Evolutionary conservation across 164 flowering plant species (phyloP).

Genomic region (Sedum album): DNA sequence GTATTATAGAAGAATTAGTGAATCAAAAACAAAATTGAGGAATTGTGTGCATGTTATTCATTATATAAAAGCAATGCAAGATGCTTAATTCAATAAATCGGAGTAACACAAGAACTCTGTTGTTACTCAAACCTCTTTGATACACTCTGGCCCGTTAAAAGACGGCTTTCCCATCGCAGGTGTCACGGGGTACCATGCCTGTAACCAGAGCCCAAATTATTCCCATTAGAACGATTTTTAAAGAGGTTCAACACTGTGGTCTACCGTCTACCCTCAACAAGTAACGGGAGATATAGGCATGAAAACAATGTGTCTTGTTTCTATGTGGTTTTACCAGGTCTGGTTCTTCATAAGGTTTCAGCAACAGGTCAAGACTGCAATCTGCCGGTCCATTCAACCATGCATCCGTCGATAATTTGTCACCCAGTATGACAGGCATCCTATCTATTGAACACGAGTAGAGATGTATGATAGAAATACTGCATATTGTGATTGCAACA

Average conservation of each 20-base stretch:
- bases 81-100: too few relatives aligned
- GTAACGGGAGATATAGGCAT: neutral
- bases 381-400: conserved; percentile 62
- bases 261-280: too few relatives aligned
- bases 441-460: conserved; percentile 41
- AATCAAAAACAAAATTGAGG: neutral
- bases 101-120: too few relatives aligned
- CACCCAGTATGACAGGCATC: conserved; percentile 91
- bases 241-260: too few relatives aligned
- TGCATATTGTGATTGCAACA: neutral
- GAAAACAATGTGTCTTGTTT: neutral
- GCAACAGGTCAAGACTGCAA: conserved; percentile 38
- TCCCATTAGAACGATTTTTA: neutral
- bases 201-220: conserved; percentile 5
- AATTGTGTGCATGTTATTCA: neutral
- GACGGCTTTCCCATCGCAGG: conserved; percentile 72
- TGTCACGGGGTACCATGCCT: conserved; percentile 92
- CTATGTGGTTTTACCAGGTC: conserved; percentile 47
- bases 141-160: conserved; percentile 82
- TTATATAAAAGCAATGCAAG: neutral
- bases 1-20: neutral
- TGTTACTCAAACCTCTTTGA: conserved; percentile 85
- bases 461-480: neutral
- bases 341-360: conserved; percentile 73
- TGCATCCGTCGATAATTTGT: conserved; percentile 42